Conservation (phyloP, 2,329 filamentous ascomycete genomes). For the Corniculantispora saksenae region DNA sequence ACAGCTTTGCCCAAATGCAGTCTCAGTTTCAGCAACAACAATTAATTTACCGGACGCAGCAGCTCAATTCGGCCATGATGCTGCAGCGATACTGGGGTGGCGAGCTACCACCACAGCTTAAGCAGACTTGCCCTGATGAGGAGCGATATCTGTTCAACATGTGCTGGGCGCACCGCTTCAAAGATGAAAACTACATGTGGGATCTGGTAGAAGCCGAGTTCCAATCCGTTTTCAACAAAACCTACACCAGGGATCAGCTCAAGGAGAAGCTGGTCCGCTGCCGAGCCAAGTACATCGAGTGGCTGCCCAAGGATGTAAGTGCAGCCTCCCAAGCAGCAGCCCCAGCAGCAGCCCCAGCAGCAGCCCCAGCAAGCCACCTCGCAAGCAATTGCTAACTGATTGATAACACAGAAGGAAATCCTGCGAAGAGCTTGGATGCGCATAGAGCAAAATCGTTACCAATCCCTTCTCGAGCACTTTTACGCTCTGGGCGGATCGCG, state of each 20-base stretch:
- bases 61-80: not conserved
- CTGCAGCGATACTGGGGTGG: not conserved
- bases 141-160: constrained; percentile 51
- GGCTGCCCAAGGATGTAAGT: constrained; percentile 54
- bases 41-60: not conserved
- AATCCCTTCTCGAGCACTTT: not conserved
- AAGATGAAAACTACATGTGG: constrained; percentile 58
- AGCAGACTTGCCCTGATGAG: constrained; percentile 47
- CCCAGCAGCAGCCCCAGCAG: too few species aligned
- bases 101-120: constrained; percentile 41
- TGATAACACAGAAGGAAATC: not conserved
- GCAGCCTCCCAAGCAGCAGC: not conserved
- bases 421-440: not conserved
- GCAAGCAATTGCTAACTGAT: too few species aligned
- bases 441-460: not conserved
- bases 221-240: constrained; percentile 34
- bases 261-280: constrained; percentile 60
- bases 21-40: not conserved
- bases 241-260: constrained; percentile 48
- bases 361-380: too few species aligned
- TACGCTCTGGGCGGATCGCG: not conserved
- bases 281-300: constrained; percentile 49
- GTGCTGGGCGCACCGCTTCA: constrained; percentile 44
- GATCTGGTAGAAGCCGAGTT: constrained; percentile 51
- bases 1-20: not conserved